A percentile compares a stretch with the other conserved stretches of the same genome.
These are phyloP conservation scores for Beta lomatogona DNA, from an alignment of 179 eudicot species.

Conservation along the genomic window DNA sequence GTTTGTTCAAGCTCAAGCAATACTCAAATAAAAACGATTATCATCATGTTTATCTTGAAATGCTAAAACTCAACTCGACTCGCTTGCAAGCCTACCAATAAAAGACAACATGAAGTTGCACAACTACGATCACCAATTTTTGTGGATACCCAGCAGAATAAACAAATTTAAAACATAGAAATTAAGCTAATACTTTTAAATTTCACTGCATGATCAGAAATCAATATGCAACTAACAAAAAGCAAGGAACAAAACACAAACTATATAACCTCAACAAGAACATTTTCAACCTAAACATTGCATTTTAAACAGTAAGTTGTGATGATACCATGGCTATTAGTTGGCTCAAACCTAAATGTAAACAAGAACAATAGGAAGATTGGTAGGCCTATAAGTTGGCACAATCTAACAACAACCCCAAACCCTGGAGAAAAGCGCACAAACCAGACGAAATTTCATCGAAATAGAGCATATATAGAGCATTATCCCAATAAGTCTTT, in stretches of 20 bases:
- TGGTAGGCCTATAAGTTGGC: too few relatives aligned
- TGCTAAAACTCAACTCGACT: too few relatives aligned
- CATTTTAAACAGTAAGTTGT: background rate
- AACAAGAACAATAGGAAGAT: background rate
- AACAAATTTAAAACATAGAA: too few relatives aligned
- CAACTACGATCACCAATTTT: background rate
- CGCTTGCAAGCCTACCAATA: background rate
- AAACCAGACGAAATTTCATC: background rate
- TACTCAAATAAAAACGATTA: too few relatives aligned
- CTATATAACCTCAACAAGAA: background rate
- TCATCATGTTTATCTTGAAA: too few relatives aligned
- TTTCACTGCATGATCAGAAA: too few relatives aligned
- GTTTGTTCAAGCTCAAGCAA: too few relatives aligned
- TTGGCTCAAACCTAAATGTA: background rate
- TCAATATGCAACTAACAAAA: background rate
- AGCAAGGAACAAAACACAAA: background rate
- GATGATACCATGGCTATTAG: background rate
- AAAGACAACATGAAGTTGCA: background rate
- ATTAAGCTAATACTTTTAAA: too few relatives aligned
- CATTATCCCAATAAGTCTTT: slow-evolving; percentile 10
- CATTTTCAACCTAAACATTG: background rate
- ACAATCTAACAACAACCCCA: too few relatives aligned
- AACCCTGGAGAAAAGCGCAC: too few relatives aligned
- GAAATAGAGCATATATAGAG: background rate
- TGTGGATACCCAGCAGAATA: too few relatives aligned